A percentile compares a stretch with the other conserved stretches of the same genome.
Evolutionary conservation across 1,284 basidiomycete genomes (phyloP).

Genomic region (Cutaneotrichosporon sp.): DNA sequence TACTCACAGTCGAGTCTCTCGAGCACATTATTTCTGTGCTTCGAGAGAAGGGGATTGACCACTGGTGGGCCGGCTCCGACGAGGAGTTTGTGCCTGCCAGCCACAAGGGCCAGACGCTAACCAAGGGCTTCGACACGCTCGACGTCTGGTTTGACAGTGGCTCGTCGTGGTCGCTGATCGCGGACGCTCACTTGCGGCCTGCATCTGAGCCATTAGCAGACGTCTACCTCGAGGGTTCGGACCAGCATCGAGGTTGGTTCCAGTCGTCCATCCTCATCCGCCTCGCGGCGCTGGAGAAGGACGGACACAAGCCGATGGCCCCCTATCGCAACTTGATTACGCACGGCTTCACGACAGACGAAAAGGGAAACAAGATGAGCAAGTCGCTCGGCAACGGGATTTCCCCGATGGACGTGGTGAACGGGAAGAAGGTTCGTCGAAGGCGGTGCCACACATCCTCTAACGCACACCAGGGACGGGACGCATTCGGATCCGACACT

Average conservation of each 20-base stretch:
- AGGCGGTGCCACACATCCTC: background rate
- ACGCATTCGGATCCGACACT: slow-evolving; percentile 82
- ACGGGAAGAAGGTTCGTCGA: slow-evolving; percentile 70
- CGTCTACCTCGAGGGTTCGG: slow-evolving; percentile 91
- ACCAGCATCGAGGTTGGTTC: slow-evolving; percentile 99
- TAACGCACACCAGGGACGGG: slow-evolving; percentile 60
- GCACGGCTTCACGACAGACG: slow-evolving; percentile 96
- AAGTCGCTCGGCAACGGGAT: slow-evolving; percentile 94
- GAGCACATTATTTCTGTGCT: slow-evolving; percentile 77
- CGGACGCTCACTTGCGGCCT: slow-evolving; percentile 28
- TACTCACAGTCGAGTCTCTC: slow-evolving; percentile 70
- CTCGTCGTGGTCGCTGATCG: slow-evolving; percentile 85
- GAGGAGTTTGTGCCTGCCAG: slow-evolving; percentile 76
- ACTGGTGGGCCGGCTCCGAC: slow-evolving; percentile 91
- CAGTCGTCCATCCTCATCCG: slow-evolving; percentile 91
- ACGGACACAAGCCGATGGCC: slow-evolving; percentile 27
- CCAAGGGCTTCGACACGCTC: slow-evolving; percentile 89
- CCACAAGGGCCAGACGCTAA: slow-evolving; percentile 59
- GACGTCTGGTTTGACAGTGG: slow-evolving; percentile 99
- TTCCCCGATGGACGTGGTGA: slow-evolving; percentile 76
- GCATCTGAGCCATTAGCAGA: slow-evolving; percentile 65
- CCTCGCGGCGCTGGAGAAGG: slow-evolving; percentile 52
- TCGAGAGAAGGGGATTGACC: slow-evolving; percentile 67
- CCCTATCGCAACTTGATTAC: slow-evolving; percentile 87
- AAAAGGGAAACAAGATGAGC: slow-evolving; percentile 95